These are phyloP conservation scores for Aspergillus spinulosporus DNA, from an alignment of 2,329 filamentous ascomycete genomes.

Conservation along the genomic window DNA sequence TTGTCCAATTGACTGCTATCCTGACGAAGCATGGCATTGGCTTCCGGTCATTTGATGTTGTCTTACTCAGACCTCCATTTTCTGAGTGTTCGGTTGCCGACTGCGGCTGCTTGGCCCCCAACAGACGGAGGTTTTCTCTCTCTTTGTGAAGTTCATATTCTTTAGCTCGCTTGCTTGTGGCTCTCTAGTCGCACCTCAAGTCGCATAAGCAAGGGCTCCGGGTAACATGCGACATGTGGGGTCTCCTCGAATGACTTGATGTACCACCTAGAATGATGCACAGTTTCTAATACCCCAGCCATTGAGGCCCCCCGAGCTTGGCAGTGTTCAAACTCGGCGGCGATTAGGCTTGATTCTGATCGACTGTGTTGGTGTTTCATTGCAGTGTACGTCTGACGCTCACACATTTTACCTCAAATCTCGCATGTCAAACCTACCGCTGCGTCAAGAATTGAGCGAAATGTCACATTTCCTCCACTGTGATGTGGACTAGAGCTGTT, in stretches of 20 bases:
- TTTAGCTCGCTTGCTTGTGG: neutral
- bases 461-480: neutral
- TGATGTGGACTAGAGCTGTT: neutral
- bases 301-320: slow-evolving; percentile 2
- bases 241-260: slow-evolving; percentile 14
- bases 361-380: neutral
- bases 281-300: neutral
- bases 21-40: neutral
- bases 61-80: neutral
- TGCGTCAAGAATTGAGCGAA: neutral
- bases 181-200: neutral
- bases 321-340: slow-evolving; percentile 9
- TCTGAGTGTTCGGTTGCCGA: neutral
- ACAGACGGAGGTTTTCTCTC: neutral
- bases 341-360: slow-evolving; percentile 13
- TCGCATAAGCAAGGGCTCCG: neutral
- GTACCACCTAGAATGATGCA: slow-evolving; percentile 15
- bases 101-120: slow-evolving; percentile 7
- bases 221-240: neutral
- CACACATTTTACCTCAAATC: neutral
- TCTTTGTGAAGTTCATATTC: neutral
- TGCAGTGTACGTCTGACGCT: neutral
- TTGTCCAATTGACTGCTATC: neutral
- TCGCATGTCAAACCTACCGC: neutral
- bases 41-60: neutral